Evolutionary conservation across 768 basidiomycete genomes (phyloP), one percentile per base, ranked within the genome.

Genomic region (Trametes punicea): DNA sequence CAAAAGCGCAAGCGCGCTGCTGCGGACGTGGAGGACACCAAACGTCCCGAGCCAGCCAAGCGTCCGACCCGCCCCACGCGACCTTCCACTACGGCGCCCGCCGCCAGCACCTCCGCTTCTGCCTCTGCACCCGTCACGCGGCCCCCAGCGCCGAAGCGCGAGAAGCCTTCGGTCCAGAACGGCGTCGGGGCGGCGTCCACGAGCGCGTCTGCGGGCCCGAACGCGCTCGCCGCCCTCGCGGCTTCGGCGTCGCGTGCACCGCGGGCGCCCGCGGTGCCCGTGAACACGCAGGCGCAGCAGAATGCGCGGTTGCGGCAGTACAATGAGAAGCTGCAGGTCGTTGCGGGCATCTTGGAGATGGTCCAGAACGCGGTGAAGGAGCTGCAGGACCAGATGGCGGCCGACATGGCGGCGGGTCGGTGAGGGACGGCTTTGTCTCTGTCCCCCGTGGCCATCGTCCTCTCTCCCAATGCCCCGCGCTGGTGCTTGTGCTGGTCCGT

Each of bases 241-340:
- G 58, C 58, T 1, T 59, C 58, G 6, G 58, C 58, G 4, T 59
- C 58, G 26, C 58, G 58, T n/a, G 58, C 58, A 10, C 58, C 58
- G 21, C 52, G 58, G 13, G 58, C 47, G 15, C 58, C 58, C 45
- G 46, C 53, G 13, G 38, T 18, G 2, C 36, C 38, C 6, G 56
- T 51, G 26, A 20, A 42, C 30, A 26, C 41, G 29, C 40, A 45
- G 26, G 20, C 52, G 27, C 58, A 23, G 27, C 13, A 15, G 21
- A 29, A 44, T 27, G 8, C 51, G 42, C 51, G 42, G 51, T 27
- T 45, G 26, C 47, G 50, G 52, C 49, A 59, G 34, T 59, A 59
- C 40, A 33, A 54, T 31, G 58, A 59, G 27, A 59, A 54, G 44
- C 52, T 59, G 46, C 52, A 59, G 44, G 58, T 59, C 47, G 53